These are phyloP conservation scores for Saccharomycopsis phalli DNA, from an alignment of 1,139 yeast genomes.

Conservation along the genomic window DNA sequence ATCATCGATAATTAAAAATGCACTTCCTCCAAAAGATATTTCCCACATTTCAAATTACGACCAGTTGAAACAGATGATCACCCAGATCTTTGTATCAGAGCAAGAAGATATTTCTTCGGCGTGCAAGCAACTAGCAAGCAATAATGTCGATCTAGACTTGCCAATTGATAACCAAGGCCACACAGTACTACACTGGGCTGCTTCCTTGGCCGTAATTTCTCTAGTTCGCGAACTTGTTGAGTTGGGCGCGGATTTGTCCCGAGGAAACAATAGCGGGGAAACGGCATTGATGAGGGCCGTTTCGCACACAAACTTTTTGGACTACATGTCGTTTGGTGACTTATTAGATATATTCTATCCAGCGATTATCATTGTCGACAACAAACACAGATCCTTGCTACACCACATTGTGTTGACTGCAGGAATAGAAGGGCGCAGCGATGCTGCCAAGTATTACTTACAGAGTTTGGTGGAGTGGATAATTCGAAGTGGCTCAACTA, in stretches of 20 bases:
- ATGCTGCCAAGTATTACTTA: constrained; percentile 67
- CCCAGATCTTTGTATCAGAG: constrained; percentile 45
- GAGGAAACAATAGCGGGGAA: constrained; percentile 82
- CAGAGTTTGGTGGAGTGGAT: constrained; percentile 77
- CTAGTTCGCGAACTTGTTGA: constrained; percentile 66
- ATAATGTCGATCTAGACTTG: constrained; percentile 56
- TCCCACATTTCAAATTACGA: constrained; percentile 31
- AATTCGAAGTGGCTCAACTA: constrained; percentile 41
- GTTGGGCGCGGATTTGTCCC: constrained; percentile 48
- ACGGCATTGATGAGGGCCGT: constrained; percentile 85
- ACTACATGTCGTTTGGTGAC: constrained; percentile 62
- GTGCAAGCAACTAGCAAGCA: constrained; percentile 23
- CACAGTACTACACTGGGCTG: constrained; percentile 93
- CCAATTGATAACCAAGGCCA: constrained; percentile 92
- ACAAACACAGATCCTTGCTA: constrained; percentile 72
- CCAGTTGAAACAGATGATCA: constrained; percentile 46
- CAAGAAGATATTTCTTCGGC: constrained; percentile 27
- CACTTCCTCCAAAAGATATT: constrained; percentile 11
- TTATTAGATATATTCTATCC: constrained; percentile 70
- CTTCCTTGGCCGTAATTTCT: constrained; percentile 74
- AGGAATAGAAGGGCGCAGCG: constrained; percentile 59
- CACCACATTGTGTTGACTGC: constrained; percentile 86
- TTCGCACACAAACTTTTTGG: constrained; percentile 79
- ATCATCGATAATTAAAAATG: not conserved
- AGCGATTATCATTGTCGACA: constrained; percentile 65